Evolutionary conservation across 345 rosid genomes (phyloP), one percentile per base, ranked within the genome.

Genomic region (Anastatica hierochuntica): DNA sequence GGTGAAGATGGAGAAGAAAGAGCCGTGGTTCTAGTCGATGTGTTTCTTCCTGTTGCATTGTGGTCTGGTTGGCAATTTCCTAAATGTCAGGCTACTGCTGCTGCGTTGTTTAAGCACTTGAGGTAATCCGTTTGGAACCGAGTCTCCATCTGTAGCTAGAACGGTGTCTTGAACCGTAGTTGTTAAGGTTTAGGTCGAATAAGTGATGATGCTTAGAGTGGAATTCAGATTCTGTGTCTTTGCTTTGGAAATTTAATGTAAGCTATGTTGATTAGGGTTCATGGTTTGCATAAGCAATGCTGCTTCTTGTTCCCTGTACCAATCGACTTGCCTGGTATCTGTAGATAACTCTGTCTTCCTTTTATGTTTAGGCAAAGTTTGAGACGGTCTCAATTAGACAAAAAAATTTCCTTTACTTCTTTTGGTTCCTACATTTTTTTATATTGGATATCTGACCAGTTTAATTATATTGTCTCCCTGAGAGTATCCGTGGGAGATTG

Each of bases 61-160:
- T 85, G 89, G 94, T 60, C 79, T 6, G 94, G 88, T 4, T 82
- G 94, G 95, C 98, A 88, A 72, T 84, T 92, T 56, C 90, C 96
- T 0, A 77, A 64, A 57, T 78, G 61, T 1, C 70, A 72, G 5
- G 49, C 88, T 10, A 38, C 76, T 38, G 96, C 94, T 33, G 82
- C 77, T 46, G 57, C 85, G 10, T 64, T 92, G 42, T 79, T 83
- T 63, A 71, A 78, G 61, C 98, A 92, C 63, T 49, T 92, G 65
- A 84, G 98, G 98, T 87, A 43, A 37, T 67, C 47, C 23, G 6
- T 43, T 52, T 53, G 2, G 5, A 26, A 21, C 38, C 44, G n/a
- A n/a, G n/a, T n/a, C n/a, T n/a, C n/a, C n/a, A n/a, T n/a, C 12
- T 47, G 1, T 47, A 45, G 56, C 24, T 39, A 47, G 43, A 19